These are phyloP conservation scores for Rhizomucor miehei DNA, from an alignment of 371 early-diverging fungal species.

Conservation along the genomic window DNA sequence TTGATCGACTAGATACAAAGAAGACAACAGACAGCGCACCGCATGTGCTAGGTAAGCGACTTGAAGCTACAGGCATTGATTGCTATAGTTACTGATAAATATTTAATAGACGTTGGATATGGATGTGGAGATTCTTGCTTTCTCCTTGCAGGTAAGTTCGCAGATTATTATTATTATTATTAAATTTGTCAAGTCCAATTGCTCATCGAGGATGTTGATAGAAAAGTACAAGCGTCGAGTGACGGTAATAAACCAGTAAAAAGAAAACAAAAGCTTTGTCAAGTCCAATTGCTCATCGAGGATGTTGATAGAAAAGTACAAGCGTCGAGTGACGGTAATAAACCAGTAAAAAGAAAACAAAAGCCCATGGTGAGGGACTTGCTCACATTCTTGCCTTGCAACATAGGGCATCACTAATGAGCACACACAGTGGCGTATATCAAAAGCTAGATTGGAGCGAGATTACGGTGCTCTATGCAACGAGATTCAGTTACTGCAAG, in stretches of 20 bases:
- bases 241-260: background rate
- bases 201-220: background rate
- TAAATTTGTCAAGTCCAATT: background rate
- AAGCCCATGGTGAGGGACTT: background rate
- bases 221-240: constrained; percentile 6
- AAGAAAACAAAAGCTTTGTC: too few relatives aligned
- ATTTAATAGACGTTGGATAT: constrained; percentile 42
- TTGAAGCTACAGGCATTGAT: background rate
- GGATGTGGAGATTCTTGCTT: constrained; percentile 54
- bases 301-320: constrained; percentile 2
- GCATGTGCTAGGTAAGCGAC: constrained; percentile 27
- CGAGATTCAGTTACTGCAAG: constrained; percentile 18
- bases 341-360: too few relatives aligned
- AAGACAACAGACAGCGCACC: too few relatives aligned
- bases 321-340: constrained; percentile 2
- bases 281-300: background rate
- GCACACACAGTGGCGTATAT: constrained; percentile 27
- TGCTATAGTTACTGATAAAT: background rate
- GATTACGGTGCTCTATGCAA: constrained; percentile 8
- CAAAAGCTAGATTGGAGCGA: constrained; percentile 13
- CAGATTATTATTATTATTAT: background rate
- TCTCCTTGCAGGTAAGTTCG: constrained; percentile 27
- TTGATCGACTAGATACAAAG: too few relatives aligned
- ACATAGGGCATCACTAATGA: constrained; percentile 50
- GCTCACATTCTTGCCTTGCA: constrained; percentile 17